Percentiles rank a stretch among this genome's conserved stretches.
phyloP scores from a whole-genome alignment of 75 land plant genomes.

The Chamaecyparis obtusa region DNA sequence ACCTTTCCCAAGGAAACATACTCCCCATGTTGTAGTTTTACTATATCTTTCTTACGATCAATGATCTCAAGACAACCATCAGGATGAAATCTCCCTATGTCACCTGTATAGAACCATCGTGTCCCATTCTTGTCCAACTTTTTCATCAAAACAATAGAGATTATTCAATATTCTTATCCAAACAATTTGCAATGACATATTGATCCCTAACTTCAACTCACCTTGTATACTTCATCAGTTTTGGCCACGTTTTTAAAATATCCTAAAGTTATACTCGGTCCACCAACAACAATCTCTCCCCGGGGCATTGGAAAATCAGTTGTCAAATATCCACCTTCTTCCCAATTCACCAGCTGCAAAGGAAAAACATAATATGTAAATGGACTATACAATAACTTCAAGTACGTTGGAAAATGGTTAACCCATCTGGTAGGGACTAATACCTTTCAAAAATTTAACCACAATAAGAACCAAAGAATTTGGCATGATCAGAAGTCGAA shows the following conservation, averaged over 20 bases:
- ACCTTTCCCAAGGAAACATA: constrained; percentile 96
- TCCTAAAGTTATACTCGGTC: constrained; percentile 62
- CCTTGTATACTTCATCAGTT: constrained; percentile 85
- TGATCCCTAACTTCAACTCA: neutral
- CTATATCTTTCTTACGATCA: constrained; percentile 87
- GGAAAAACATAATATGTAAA: neutral
- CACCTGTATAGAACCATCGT: constrained; percentile 95
- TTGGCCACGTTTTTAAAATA: constrained; percentile 75
- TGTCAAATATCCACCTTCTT: constrained; percentile 67
- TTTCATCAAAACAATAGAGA: constrained; percentile 65
- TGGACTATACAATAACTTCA: neutral
- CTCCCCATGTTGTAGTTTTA: constrained; percentile 94
- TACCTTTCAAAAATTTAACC: neutral
- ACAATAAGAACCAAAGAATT: neutral
- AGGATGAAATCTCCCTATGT: constrained; percentile 86
- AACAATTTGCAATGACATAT: constrained; percentile 41
- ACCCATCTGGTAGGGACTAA: neutral
- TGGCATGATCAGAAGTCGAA: neutral
- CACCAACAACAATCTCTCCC: constrained; percentile 92
- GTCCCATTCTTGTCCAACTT: constrained; percentile 81
- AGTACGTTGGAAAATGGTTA: neutral
- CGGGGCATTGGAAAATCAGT: constrained; percentile 84
- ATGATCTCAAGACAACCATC: constrained; percentile 93
- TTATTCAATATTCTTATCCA: constrained; percentile 60
- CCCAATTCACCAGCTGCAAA: constrained; percentile 33